These are phyloP conservation scores for Sanghuangporus baumii DNA, from an alignment of 1,284 basidiomycete species.

Conservation along the genomic window DNA sequence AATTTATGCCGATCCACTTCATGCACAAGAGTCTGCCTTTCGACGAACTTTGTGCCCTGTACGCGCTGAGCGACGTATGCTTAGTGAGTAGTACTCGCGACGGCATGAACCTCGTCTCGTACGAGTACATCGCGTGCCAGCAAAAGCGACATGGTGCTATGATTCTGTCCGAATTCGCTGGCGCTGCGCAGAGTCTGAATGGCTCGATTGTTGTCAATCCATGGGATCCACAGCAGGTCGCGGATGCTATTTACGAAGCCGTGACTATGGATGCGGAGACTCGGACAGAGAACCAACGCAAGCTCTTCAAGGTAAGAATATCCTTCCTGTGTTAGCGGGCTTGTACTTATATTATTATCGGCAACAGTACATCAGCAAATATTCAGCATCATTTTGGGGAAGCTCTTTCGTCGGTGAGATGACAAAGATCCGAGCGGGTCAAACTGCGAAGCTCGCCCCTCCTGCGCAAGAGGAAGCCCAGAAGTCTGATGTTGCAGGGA, in stretches of 20 bases:
- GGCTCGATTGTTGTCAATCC: constrained; percentile 94
- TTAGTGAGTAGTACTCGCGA: constrained; percentile 93
- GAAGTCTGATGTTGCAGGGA: constrained; percentile 11
- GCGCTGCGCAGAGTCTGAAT: constrained; percentile 93
- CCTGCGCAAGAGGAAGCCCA: constrained; percentile 10
- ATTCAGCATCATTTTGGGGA: constrained; percentile 91
- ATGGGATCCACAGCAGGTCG: constrained; percentile 94
- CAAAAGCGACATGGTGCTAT: constrained; percentile 90
- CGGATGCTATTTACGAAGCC: constrained; percentile 92
- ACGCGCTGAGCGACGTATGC: constrained; percentile 95
- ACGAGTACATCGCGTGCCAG: constrained; percentile 98
- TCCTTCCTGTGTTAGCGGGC: constrained; percentile 1
- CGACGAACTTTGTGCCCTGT: constrained; percentile 94
- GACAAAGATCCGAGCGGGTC: constrained; percentile 38
- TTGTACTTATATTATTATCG: background rate
- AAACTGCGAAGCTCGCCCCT: background rate
- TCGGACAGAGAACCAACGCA: constrained; percentile 87
- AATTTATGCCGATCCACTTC: constrained; percentile 99
- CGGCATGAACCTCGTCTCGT: constrained; percentile 99
- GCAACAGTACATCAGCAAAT: constrained; percentile 79
- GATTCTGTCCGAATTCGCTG: constrained; percentile 98
- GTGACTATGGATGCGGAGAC: constrained; percentile 82
- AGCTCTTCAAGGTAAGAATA: constrained; percentile 75
- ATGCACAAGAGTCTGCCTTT: constrained; percentile 94
- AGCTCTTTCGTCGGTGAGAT: constrained; percentile 87